Evolutionary conservation across 129 eudicot species (phyloP).

Genomic region (Sambucus nigra): DNA sequence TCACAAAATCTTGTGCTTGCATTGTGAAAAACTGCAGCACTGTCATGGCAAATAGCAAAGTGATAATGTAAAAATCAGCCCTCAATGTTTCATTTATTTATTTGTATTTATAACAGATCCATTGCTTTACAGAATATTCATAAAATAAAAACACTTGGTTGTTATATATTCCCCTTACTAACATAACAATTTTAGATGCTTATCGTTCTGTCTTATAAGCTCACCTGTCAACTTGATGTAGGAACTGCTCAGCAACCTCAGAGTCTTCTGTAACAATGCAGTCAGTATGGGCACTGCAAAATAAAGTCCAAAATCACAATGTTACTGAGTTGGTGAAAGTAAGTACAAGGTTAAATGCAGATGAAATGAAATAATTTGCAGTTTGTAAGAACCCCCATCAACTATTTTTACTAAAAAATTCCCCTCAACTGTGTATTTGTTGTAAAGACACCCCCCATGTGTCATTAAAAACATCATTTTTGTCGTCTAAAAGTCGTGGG

Average conservation of each 20-base stretch:
- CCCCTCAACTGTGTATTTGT: too few species aligned
- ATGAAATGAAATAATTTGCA: too few species aligned
- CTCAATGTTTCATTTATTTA: neutral
- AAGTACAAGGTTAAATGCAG: too few species aligned
- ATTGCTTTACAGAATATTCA: too few species aligned
- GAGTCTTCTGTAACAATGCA: constrained; percentile 71
- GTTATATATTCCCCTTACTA: neutral
- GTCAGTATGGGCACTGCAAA: constrained; percentile 80
- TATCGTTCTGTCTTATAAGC: too few species aligned
- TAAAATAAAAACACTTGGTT: neutral
- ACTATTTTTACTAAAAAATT: too few species aligned
- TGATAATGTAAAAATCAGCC: neutral
- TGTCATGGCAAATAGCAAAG: constrained; percentile 14
- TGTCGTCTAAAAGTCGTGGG: too few species aligned
- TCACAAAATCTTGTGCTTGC: constrained; percentile 97
- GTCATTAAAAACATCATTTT: too few species aligned
- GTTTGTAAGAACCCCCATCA: too few species aligned
- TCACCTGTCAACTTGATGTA: constrained; percentile 82
- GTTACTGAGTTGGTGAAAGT: neutral
- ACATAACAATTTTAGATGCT: too few species aligned
- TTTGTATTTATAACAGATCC: too few species aligned
- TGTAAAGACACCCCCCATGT: too few species aligned
- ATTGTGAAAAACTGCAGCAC: constrained; percentile 97
- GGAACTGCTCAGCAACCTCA: constrained; percentile 54
- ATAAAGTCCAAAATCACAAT: neutral